These are phyloP conservation scores for Leccinum boreale DNA, from an alignment of 768 basidiomycete genomes.

Conservation along the genomic window DNA sequence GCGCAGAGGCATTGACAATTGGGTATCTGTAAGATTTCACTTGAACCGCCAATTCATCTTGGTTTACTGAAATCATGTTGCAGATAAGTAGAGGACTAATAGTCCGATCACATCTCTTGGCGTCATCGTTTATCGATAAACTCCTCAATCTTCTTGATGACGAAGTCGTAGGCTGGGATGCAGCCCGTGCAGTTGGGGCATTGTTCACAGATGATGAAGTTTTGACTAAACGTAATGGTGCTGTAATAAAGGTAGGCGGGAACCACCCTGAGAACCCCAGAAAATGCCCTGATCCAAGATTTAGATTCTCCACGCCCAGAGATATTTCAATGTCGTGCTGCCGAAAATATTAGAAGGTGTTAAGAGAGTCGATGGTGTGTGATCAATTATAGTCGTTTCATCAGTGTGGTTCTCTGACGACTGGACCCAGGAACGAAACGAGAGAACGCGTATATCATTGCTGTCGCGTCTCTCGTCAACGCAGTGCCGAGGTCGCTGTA, in stretches of 20 bases:
- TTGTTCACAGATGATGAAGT: constrained; percentile 59
- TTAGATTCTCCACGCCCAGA: constrained; percentile 73
- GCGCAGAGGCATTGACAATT: constrained; percentile 50
- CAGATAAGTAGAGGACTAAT: constrained; percentile 81
- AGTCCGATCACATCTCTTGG: constrained; percentile 63
- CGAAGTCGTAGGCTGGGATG: constrained; percentile 59
- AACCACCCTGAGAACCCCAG: neutral
- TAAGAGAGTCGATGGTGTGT: constrained; percentile 50
- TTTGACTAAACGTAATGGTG: constrained; percentile 74
- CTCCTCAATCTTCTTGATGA: constrained; percentile 75
- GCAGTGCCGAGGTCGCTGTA: constrained; percentile 77
- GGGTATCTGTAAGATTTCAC: constrained; percentile 62
- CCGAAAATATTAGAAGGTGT: constrained; percentile 74
- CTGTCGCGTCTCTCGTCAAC: constrained; percentile 76
- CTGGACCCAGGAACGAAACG: constrained; percentile 41
- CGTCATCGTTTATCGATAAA: constrained; percentile 53
- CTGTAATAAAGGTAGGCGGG: constrained; percentile 65
- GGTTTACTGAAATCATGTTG: constrained; percentile 1
- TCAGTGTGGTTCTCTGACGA: neutral
- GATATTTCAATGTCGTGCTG: constrained; percentile 67
- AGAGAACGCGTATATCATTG: constrained; percentile 75
- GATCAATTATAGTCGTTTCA: neutral
- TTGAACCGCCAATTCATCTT: neutral
- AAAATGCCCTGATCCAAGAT: neutral
- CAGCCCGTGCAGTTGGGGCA: constrained; percentile 71